Evolutionary conservation across 1,284 basidiomycete species (phyloP).

Genomic region (Lentinula novae-zelandiae): DNA sequence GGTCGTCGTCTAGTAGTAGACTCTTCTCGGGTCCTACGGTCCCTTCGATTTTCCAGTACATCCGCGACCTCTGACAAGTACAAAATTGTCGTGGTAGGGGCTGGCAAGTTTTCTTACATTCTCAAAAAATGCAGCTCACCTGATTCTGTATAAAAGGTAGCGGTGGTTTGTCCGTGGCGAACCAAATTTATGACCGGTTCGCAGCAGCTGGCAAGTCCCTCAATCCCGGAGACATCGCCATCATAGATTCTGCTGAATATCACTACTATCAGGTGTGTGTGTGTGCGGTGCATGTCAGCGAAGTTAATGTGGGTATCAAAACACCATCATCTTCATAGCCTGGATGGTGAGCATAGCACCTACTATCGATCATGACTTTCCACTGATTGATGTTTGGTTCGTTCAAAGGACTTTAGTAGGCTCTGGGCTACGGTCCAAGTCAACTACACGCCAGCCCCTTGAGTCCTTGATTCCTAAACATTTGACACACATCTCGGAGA

Average conservation of each 20-base stretch:
- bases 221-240: conserved; percentile 74
- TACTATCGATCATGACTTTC: not conserved
- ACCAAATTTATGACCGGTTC: conserved; percentile 80
- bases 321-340: conserved; percentile 46
- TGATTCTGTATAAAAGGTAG: conserved; percentile 47
- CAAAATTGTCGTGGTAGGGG: conserved; percentile 60
- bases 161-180: conserved; percentile 75
- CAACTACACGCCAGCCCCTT: conserved; percentile 66
- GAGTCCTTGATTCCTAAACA: conserved; percentile 69
- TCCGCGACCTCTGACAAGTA: conserved; percentile 40
- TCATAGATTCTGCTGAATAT: conserved; percentile 74
- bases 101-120: conserved; percentile 36
- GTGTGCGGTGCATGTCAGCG: not conserved
- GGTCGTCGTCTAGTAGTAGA: conserved; percentile 3
- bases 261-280: conserved; percentile 72
- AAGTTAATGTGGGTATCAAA: conserved; percentile 16
- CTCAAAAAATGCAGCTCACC: conserved; percentile 4
- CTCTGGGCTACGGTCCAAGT: conserved; percentile 74
- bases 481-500: conserved; percentile 72
- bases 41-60: conserved; percentile 35
- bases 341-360: conserved; percentile 57
- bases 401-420: conserved; percentile 84
- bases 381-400: not conserved
- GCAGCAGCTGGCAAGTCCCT: conserved; percentile 64
- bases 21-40: not conserved